Evolutionary conservation across 306 rosid species (phyloP).

Genomic region (Prinsepia uniflora): DNA sequence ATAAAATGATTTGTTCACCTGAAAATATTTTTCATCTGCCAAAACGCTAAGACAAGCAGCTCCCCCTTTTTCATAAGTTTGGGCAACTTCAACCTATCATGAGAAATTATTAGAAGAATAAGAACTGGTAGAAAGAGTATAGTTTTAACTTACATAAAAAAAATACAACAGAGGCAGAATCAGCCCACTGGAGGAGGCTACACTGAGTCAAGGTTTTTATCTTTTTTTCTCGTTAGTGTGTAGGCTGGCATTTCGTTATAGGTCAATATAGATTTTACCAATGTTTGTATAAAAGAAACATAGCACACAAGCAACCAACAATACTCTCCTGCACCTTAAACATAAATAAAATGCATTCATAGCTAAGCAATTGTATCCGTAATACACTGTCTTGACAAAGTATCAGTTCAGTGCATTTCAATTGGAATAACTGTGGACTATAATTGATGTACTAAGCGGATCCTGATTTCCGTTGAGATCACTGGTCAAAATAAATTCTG

Average conservation of each 20-base stretch:
- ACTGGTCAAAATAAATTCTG: too few species aligned
- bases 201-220: background rate
- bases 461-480: background rate
- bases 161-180: background rate
- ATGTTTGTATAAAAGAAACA: background rate
- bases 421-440: background rate
- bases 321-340: background rate
- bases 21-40: slow-evolving; percentile 81
- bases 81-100: slow-evolving; percentile 78
- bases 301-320: background rate
- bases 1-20: slow-evolving; percentile 48
- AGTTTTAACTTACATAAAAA: background rate
- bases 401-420: too few species aligned
- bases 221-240: background rate
- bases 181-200: background rate
- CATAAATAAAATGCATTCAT: background rate
- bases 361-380: background rate
- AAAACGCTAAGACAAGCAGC: slow-evolving; percentile 98
- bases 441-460: background rate
- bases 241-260: background rate
- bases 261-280: too few species aligned
- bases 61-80: slow-evolving; percentile 91
- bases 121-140: background rate
- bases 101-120: background rate
- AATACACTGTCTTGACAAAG: background rate